A percentile compares a stretch with the other conserved stretches of the same genome.
Evolutionary conservation across 1,139 yeast genomes (phyloP).

Genomic region (Blastobotrys petasosporus): DNA sequence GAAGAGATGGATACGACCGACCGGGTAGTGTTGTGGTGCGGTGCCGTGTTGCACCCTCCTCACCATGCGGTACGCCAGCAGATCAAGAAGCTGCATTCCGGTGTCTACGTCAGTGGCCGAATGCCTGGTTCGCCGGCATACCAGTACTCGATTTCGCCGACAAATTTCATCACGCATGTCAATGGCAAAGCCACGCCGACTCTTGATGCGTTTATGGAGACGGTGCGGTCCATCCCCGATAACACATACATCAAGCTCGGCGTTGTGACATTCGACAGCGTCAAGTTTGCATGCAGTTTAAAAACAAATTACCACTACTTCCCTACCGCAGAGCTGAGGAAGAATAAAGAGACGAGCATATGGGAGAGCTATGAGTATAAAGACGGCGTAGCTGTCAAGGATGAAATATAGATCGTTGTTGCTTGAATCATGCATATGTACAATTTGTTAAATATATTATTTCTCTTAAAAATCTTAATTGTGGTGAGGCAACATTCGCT

Average conservation of each 20-base stretch:
- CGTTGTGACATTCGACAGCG: slow-evolving; percentile 74
- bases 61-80: slow-evolving; percentile 72
- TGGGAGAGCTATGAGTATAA: slow-evolving; percentile 20
- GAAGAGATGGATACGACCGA: slow-evolving; percentile 51
- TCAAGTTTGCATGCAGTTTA: slow-evolving; percentile 78
- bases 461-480: background rate
- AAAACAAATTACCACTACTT: slow-evolving; percentile 89
- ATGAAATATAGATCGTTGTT: slow-evolving; percentile 2
- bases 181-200: slow-evolving; percentile 71
- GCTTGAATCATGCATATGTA: background rate
- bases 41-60: slow-evolving; percentile 62
- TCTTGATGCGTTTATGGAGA: slow-evolving; percentile 56
- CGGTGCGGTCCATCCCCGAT: slow-evolving; percentile 64
- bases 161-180: slow-evolving; percentile 84
- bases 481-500: slow-evolving; percentile 36
- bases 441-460: background rate
- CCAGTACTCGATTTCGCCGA: slow-evolving; percentile 73
- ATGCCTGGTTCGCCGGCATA: slow-evolving; percentile 80
- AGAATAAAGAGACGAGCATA: slow-evolving; percentile 31
- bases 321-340: slow-evolving; percentile 68
- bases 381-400: slow-evolving; percentile 13
- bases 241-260: slow-evolving; percentile 76
- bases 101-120: slow-evolving; percentile 69
- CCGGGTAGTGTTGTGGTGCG: slow-evolving; percentile 73
- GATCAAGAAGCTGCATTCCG: slow-evolving; percentile 71